These are phyloP conservation scores for Scorias spongiosa DNA, from an alignment of 2,329 filamentous ascomycete genomes.

Conservation along the genomic window DNA sequence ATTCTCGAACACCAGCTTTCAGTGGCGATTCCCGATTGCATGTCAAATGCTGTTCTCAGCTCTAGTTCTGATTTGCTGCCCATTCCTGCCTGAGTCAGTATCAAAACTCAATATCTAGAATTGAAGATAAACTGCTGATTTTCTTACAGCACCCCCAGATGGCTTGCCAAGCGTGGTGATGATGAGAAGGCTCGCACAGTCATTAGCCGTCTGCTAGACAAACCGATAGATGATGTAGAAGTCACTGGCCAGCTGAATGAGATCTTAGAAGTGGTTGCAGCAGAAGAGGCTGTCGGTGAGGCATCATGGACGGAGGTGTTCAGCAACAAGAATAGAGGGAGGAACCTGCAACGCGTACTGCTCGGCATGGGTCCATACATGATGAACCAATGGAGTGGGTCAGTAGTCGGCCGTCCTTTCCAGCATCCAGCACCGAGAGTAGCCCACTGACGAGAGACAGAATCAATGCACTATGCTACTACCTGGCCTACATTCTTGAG, in stretches of 20 bases:
- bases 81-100: conserved; percentile 11
- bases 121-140: not conserved
- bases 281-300: conserved; percentile 17
- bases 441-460: not conserved
- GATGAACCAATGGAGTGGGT: conserved; percentile 15
- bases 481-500: conserved; percentile 17
- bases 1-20: conserved; percentile 11
- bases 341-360: conserved; percentile 21
- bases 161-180: conserved; percentile 16
- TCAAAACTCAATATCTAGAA: not conserved
- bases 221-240: conserved; percentile 16
- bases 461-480: conserved; percentile 15
- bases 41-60: conserved; percentile 17
- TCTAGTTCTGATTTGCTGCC: conserved; percentile 14
- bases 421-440: conserved; percentile 3
- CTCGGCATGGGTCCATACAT: conserved; percentile 25
- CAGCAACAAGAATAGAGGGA: conserved; percentile 20
- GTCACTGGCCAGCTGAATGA: conserved; percentile 23
- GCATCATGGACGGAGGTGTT: conserved; percentile 23
- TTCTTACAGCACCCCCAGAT: conserved; percentile 8
- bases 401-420: not conserved
- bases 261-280: conserved; percentile 19
- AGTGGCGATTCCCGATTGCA: conserved; percentile 18
- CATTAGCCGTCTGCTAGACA: conserved; percentile 20
- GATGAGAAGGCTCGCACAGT: conserved; percentile 13